Evolutionary conservation across 2,329 filamentous ascomycete species (phyloP).

Genomic region (Aspergillus melleus): DNA sequence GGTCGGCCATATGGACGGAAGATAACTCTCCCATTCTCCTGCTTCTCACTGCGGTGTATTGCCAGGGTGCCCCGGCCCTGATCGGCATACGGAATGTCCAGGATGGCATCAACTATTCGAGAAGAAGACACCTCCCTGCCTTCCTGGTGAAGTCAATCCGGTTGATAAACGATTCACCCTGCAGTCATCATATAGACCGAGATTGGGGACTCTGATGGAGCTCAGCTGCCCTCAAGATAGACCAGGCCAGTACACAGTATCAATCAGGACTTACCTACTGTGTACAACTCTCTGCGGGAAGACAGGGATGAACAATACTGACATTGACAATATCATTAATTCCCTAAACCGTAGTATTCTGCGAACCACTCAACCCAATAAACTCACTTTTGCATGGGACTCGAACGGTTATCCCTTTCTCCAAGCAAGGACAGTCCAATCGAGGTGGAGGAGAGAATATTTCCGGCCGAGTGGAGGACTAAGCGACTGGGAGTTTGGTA

Average conservation of each 20-base stretch:
- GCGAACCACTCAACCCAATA: background rate
- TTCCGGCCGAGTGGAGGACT: constrained; percentile 4
- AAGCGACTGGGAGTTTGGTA: constrained; percentile 12
- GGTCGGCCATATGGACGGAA: background rate
- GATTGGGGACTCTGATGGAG: no score
- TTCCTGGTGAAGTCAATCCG: no score
- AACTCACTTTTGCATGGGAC: background rate
- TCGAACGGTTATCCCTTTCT: background rate
- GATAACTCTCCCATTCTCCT: background rate
- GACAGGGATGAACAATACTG: background rate
- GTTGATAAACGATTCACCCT: no score
- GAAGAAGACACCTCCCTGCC: no score
- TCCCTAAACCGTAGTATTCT: background rate
- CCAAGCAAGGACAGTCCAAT: background rate
- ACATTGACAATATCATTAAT: background rate
- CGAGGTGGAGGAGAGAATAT: background rate
- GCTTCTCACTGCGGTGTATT: no score
- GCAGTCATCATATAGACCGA: no score
- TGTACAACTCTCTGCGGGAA: background rate
- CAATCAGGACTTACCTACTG: no score
- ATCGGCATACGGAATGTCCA: constrained; percentile 10
- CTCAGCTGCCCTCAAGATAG: no score
- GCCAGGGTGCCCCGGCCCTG: constrained; percentile 1
- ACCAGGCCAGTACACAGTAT: no score
- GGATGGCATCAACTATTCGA: background rate